Percentiles rank a stretch among this genome's conserved stretches.
Conservation (phyloP, 441 rosid genomes). For the Sinapis alba region DNA sequence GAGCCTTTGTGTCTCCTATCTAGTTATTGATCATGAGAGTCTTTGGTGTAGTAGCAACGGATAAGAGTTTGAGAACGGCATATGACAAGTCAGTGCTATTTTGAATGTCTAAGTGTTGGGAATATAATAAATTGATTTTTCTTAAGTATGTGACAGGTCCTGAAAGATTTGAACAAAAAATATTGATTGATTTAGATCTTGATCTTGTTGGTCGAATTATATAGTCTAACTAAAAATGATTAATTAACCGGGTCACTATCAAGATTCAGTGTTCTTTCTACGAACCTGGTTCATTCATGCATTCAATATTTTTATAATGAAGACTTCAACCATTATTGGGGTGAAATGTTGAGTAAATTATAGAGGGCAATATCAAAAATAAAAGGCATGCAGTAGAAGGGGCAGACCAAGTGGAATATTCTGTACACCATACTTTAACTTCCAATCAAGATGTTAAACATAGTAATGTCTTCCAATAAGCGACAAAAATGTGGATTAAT, state of each 20-base stretch:
- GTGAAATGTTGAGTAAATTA: background rate
- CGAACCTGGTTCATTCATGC: background rate
- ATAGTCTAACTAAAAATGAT: background rate
- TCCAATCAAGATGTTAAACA: conserved; percentile 16
- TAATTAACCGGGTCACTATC: conserved; percentile 15
- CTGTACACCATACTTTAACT: conserved; percentile 30
- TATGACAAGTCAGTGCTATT: background rate
- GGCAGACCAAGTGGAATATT: conserved; percentile 40
- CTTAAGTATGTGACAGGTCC: no score
- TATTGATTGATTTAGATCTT: conserved; percentile 19
- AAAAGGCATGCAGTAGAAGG: conserved; percentile 13
- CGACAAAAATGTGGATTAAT: conserved; percentile 9
- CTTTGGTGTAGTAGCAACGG: background rate
- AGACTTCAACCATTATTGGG: background rate
- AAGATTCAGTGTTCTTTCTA: conserved; percentile 12
- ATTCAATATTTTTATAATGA: background rate
- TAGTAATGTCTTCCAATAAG: conserved; percentile 7
- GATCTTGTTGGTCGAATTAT: background rate
- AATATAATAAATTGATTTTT: no score
- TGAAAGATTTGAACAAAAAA: no score
- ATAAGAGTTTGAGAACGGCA: background rate
- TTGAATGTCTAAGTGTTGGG: no score
- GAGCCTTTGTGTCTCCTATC: background rate
- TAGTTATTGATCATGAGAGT: background rate
- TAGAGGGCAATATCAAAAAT: background rate